These are phyloP conservation scores for Talaromyces sp. DNA, from an alignment of 2,329 filamentous ascomycete genomes.

Conservation along the genomic window DNA sequence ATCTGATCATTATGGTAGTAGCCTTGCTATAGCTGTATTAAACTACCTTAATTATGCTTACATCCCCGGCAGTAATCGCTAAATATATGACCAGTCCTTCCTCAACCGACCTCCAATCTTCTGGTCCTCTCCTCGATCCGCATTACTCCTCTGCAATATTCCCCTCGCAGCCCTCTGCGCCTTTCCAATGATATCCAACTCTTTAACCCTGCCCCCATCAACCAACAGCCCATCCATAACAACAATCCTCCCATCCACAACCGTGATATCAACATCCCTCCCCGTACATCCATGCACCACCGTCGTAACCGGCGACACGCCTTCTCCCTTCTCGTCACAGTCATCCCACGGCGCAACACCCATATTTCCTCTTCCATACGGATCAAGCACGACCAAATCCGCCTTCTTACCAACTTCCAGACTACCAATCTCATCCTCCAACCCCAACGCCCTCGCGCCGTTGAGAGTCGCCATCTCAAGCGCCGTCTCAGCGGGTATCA, in stretches of 20 bases:
- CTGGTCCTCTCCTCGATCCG: neutral
- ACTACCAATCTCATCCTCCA: conserved; percentile 36
- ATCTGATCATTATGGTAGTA: no score
- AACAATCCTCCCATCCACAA: conserved; percentile 41
- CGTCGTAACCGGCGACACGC: conserved; percentile 31
- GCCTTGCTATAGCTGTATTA: no score
- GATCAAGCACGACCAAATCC: conserved; percentile 26
- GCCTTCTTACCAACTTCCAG: conserved; percentile 30
- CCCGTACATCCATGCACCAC: conserved; percentile 43
- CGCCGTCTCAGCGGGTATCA: conserved; percentile 43
- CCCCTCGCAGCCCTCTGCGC: conserved; percentile 7
- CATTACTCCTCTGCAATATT: conserved; percentile 6
- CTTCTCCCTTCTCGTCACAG: conserved; percentile 11
- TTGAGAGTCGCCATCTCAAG: conserved; percentile 51
- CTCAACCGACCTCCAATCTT: neutral
- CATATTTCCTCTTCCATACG: conserved; percentile 27
- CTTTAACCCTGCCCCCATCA: conserved; percentile 17
- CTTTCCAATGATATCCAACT: neutral
- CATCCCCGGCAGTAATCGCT: neutral
- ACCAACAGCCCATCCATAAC: conserved; percentile 33
- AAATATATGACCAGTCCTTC: neutral
- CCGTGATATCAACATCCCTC: conserved; percentile 41
- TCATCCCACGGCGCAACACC: conserved; percentile 35
- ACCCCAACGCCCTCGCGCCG: conserved; percentile 45
- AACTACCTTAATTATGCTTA: no score